These are phyloP conservation scores for Xylaria palmicola DNA, from an alignment of 495 filamentous ascomycete genomes.

Conservation along the genomic window DNA sequence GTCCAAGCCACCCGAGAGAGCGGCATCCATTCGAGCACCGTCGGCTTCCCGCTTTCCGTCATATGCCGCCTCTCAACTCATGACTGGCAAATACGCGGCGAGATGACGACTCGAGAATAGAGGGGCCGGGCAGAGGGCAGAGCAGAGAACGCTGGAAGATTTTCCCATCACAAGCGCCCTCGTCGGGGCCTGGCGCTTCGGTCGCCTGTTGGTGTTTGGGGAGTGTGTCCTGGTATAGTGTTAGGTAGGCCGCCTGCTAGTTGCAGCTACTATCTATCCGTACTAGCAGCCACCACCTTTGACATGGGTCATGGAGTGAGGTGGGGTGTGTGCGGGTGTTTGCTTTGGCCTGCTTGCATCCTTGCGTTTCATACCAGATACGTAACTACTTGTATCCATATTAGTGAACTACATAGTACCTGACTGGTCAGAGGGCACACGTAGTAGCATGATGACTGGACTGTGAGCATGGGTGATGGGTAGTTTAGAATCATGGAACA, in stretches of 20 bases:
- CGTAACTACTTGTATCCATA: too few species aligned
- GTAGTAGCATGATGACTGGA: too few species aligned
- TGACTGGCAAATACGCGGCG: not conserved
- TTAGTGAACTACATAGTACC: too few species aligned
- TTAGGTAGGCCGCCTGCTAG: too few species aligned
- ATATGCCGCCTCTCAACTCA: not conserved
- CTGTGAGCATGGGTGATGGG: too few species aligned
- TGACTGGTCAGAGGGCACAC: too few species aligned
- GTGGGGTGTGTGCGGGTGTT: slow-evolving; percentile 4
- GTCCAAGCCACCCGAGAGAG: not conserved
- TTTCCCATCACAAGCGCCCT: not conserved
- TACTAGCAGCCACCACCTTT: too few species aligned
- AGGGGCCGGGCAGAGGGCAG: not conserved
- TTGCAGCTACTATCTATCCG: too few species aligned
- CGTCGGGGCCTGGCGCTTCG: not conserved
- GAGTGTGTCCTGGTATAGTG: too few species aligned
- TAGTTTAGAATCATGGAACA: not conserved
- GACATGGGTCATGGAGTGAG: too few species aligned
- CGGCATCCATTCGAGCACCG: not conserved
- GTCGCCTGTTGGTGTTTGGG: too few species aligned
- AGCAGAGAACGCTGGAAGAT: too few species aligned
- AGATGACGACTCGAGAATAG: not conserved
- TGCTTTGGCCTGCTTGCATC: slow-evolving; percentile 11
- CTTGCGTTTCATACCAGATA: slow-evolving; percentile 15
- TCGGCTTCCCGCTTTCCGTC: not conserved